These are phyloP conservation scores for Pilobolus umbonatus DNA, from an alignment of 192 early-diverging fungal species.

Conservation along the genomic window DNA sequence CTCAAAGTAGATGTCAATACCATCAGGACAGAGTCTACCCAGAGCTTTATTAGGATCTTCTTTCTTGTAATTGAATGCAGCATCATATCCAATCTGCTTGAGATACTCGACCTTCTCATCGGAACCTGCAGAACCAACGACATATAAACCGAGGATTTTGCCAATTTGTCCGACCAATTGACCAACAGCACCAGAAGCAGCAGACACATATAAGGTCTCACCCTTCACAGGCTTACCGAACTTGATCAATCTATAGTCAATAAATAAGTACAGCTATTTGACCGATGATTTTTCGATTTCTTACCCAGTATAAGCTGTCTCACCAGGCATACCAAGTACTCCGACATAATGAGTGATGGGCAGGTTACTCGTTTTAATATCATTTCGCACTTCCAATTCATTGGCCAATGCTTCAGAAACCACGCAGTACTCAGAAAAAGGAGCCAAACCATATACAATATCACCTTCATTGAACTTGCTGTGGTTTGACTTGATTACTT, in stretches of 20 bases:
- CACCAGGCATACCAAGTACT: constrained; percentile 75
- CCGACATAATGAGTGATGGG: constrained; percentile 59
- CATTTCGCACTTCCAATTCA: constrained; percentile 30
- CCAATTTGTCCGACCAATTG: constrained; percentile 74
- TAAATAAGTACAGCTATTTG: constrained; percentile 1
- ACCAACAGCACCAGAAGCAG: constrained; percentile 71
- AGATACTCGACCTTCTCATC: constrained; percentile 80
- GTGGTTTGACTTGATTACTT: constrained; percentile 63
- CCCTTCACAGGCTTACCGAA: constrained; percentile 72
- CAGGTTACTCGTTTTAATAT: constrained; percentile 36
- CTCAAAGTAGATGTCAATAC: constrained; percentile 88
- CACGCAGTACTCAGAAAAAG: constrained; percentile 55
- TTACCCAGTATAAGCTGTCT: constrained; percentile 65
- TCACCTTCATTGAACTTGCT: constrained; percentile 56
- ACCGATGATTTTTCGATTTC: not conserved
- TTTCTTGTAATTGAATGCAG: constrained; percentile 92
- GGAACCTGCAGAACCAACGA: constrained; percentile 78
- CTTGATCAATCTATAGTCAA: constrained; percentile 44
- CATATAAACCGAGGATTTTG: constrained; percentile 68
- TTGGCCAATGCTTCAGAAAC: constrained; percentile 32
- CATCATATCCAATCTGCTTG: constrained; percentile 68
- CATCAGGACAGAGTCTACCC: constrained; percentile 59
- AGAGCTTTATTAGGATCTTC: constrained; percentile 47
- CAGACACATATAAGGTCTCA: constrained; percentile 80
- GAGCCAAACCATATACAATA: constrained; percentile 48